These are phyloP conservation scores for Aspergillus sp. DNA, from an alignment of 2,329 filamentous ascomycete genomes.

Conservation along the genomic window DNA sequence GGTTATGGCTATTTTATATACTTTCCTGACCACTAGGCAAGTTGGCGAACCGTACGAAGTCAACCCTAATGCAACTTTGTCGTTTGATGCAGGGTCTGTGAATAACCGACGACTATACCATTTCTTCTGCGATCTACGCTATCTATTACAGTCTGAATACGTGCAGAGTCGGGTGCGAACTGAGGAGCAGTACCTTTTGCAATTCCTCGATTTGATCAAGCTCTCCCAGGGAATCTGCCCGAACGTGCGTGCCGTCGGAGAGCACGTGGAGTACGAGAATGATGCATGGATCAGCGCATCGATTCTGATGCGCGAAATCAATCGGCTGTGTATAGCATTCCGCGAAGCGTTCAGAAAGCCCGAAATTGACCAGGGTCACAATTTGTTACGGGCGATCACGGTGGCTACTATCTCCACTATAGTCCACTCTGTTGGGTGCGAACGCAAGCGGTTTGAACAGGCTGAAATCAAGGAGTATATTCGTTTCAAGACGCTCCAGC, in stretches of 20 bases:
- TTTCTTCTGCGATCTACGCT: conserved; percentile 93
- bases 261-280: conserved; percentile 97
- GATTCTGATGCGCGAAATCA: conserved; percentile 91
- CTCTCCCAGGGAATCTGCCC: conserved; percentile 96
- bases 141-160: conserved; percentile 82
- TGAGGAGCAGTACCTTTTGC: conserved; percentile 83
- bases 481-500: conserved; percentile 72
- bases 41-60: conserved; percentile 92
- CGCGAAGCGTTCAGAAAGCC: conserved; percentile 79
- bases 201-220: conserved; percentile 94
- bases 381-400: conserved; percentile 67
- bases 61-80: conserved; percentile 78
- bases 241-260: conserved; percentile 85
- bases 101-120: conserved; percentile 96
- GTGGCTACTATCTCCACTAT: conserved; percentile 79
- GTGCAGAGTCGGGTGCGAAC: conserved; percentile 81
- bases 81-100: conserved; percentile 91
- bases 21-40: conserved; percentile 92
- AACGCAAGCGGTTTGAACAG: conserved; percentile 79
- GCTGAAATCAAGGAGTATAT: conserved; percentile 86
- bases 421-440: conserved; percentile 83
- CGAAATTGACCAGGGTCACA: conserved; percentile 61
- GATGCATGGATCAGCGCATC: conserved; percentile 98
- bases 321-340: conserved; percentile 83
- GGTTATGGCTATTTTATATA: conserved; percentile 93